phyloP scores from a whole-genome alignment of 2,329 filamentous ascomycete species.

The Curvularia hawaiiensis region DNA sequence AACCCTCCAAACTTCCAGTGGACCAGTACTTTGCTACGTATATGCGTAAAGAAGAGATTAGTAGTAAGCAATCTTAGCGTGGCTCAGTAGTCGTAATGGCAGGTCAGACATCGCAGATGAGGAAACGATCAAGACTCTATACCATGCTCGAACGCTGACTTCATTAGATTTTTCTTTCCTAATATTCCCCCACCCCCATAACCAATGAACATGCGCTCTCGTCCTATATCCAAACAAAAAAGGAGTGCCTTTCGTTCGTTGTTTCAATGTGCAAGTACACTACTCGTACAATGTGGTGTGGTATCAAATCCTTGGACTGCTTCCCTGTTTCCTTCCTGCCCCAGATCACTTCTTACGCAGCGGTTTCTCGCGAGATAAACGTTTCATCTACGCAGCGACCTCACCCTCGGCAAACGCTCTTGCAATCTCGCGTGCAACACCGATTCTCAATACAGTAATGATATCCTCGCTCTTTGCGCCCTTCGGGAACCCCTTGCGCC shows the following conservation, averaged over 20 bases:
- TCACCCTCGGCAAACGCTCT: constrained; percentile 71
- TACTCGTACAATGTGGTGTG: constrained; percentile 4
- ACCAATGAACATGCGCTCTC: no score
- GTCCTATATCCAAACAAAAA: neutral
- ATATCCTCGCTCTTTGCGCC: constrained; percentile 70
- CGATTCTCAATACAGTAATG: constrained; percentile 72
- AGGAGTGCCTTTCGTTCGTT: neutral
- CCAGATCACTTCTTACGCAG: neutral
- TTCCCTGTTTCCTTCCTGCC: no score
- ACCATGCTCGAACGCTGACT: neutral
- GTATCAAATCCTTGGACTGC: constrained; percentile 1
- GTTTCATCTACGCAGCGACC: constrained; percentile 44
- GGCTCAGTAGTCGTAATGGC: neutral
- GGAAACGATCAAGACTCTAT: neutral
- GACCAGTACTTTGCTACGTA: constrained; percentile 40
- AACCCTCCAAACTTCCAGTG: constrained; percentile 34
- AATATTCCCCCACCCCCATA: neutral
- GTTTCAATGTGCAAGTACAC: neutral
- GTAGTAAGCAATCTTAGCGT: neutral
- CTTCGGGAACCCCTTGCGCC: constrained; percentile 63
- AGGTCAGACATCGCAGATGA: neutral
- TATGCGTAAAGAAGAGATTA: constrained; percentile 28
- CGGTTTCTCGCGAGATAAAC: neutral
- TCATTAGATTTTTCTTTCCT: constrained; percentile 1
- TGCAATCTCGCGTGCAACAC: constrained; percentile 75